These are phyloP conservation scores for Spiraea crenata DNA, from an alignment of 331 rosid genomes.

Conservation along the genomic window DNA sequence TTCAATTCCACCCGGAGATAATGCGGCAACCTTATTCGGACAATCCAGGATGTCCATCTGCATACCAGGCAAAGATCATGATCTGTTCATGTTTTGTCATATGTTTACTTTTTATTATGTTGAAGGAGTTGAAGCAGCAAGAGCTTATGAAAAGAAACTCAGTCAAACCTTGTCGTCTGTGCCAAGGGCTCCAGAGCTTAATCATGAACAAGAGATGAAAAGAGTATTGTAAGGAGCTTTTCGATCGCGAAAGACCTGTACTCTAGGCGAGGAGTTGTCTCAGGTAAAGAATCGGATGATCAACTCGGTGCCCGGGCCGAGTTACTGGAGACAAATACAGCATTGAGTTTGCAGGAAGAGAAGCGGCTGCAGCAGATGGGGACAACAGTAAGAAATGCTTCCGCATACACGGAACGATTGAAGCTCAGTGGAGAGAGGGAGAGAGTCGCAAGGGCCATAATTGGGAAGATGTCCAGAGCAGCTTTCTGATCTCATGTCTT, in stretches of 20 bases:
- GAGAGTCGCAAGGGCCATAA: slow-evolving; percentile 31
- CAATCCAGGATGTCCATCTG: too few species aligned
- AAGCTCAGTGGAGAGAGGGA: slow-evolving; percentile 34
- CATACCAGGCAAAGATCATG: too few species aligned
- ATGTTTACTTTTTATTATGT: too few species aligned
- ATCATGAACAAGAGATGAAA: slow-evolving; percentile 29
- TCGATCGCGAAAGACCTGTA: slow-evolving; percentile 23
- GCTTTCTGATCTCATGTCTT: slow-evolving; percentile 26
- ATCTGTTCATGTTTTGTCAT: too few species aligned
- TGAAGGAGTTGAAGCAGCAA: too few species aligned
- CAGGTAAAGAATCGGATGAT: background rate
- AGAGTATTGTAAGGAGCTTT: slow-evolving; percentile 31
- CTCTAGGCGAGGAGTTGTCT: background rate
- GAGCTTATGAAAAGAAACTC: slow-evolving; percentile 34
- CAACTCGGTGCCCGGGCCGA: slow-evolving; percentile 11
- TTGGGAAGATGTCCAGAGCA: slow-evolving; percentile 44
- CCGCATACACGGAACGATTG: slow-evolving; percentile 16
- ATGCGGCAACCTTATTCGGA: too few species aligned
- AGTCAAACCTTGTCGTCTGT: slow-evolving; percentile 15
- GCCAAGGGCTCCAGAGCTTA: slow-evolving; percentile 32
- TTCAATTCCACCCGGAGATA: too few species aligned
- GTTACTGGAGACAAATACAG: slow-evolving; percentile 24
- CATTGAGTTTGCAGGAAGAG: slow-evolving; percentile 37
- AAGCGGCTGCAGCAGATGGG: slow-evolving; percentile 45
- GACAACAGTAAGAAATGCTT: slow-evolving; percentile 39